phyloP scores from a whole-genome alignment of 345 rosid genomes.

The Cardamine chenopodiifolia region DNA sequence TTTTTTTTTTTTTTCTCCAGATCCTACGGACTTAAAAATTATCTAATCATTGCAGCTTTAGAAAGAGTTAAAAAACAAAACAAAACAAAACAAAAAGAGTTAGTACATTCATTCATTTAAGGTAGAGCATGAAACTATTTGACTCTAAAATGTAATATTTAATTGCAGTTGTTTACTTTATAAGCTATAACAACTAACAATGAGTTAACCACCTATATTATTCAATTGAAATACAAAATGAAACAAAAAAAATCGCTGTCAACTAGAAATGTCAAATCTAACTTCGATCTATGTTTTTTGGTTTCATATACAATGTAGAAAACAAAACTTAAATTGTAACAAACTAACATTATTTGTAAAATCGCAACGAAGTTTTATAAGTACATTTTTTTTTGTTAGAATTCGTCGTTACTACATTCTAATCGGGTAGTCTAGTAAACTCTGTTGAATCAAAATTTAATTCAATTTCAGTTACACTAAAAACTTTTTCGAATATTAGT shows the following conservation, averaged over 20 bases:
- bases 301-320: neutral
- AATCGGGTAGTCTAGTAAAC: neutral
- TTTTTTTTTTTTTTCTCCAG: neutral
- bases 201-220: neutral
- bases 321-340: neutral
- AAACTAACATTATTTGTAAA: neutral
- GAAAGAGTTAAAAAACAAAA: too few species aligned
- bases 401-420: neutral
- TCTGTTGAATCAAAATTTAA: neutral
- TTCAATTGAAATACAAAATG: neutral
- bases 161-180: neutral
- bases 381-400: neutral
- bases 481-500: neutral
- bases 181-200: neutral
- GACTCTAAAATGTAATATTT: neutral
- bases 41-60: neutral
- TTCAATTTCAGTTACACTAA: too few species aligned
- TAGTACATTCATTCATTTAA: constrained; percentile 18
- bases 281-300: neutral
- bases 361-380: neutral
- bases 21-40: neutral
- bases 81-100: too few species aligned
- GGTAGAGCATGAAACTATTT: neutral
- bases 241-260: neutral
- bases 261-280: neutral